A percentile compares a stretch with the other conserved stretches of the same genome.
These are phyloP conservation scores for Suhomyces kunorum DNA, from an alignment of 1,139 yeast species.

Conservation along the genomic window DNA sequence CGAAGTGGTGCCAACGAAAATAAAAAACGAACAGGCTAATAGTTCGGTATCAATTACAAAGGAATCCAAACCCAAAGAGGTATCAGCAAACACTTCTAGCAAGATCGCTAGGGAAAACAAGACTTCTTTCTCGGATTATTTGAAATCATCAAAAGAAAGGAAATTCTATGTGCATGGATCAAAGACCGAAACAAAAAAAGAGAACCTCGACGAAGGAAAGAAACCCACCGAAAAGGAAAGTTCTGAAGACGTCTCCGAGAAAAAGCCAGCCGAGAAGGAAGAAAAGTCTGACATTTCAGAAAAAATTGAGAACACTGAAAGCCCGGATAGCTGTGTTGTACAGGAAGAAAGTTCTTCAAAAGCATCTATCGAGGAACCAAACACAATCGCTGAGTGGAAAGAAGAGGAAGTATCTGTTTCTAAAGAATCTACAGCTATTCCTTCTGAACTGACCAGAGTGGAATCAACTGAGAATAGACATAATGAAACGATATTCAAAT, in stretches of 20 bases:
- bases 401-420: neutral
- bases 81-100: neutral
- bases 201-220: no score
- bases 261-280: no score
- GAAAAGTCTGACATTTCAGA: neutral
- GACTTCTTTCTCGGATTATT: constrained; percentile 20
- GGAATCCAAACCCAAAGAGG: neutral
- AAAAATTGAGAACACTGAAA: no score
- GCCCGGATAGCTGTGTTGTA: no score
- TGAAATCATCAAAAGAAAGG: constrained; percentile 15
- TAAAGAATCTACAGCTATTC: neutral
- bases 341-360: neutral
- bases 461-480: neutral
- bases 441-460: no score
- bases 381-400: neutral
- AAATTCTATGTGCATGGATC: constrained; percentile 10
- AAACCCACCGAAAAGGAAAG: no score
- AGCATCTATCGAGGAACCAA: neutral
- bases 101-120: constrained; percentile 2
- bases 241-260: no score
- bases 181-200: neutral
- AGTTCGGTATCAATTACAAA: neutral
- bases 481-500: neutral
- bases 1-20: neutral
- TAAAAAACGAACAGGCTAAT: neutral